These are phyloP conservation scores for Mucor racemosus DNA, from an alignment of 371 early-diverging fungal species.

Conservation along the genomic window DNA sequence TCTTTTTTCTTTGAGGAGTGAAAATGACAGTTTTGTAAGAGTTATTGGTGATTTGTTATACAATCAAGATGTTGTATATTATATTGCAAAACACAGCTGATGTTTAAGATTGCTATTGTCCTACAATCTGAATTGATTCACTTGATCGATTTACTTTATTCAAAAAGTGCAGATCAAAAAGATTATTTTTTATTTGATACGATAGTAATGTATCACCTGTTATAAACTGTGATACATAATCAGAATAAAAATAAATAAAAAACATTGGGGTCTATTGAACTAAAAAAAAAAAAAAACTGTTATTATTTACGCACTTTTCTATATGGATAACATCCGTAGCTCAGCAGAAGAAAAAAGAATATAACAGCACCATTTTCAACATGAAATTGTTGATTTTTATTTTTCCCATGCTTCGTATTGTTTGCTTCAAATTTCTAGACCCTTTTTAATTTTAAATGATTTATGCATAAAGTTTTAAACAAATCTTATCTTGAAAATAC, in stretches of 20 bases:
- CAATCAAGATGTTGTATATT: neutral
- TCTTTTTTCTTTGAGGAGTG: neutral
- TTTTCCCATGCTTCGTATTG: neutral
- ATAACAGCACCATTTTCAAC: neutral
- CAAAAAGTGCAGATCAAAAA: neutral
- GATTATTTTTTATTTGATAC: neutral
- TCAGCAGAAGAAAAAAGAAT: conserved; percentile 3
- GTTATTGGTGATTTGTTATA: neutral
- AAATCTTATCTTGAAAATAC: too few relatives aligned
- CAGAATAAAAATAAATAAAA: neutral
- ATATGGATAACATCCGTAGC: neutral
- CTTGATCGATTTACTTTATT: neutral
- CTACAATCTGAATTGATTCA: neutral
- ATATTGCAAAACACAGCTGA: neutral
- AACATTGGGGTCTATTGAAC: neutral
- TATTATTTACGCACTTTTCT: neutral
- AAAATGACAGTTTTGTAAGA: neutral
- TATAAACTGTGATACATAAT: neutral
- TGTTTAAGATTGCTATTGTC: conserved; percentile 1
- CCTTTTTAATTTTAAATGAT: neutral
- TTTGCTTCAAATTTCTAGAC: neutral
- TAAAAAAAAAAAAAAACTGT: neutral
- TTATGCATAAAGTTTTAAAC: neutral
- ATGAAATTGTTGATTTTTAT: neutral
- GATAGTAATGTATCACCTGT: conserved; percentile 8